Conservation (phyloP, 2,329 filamentous ascomycete genomes). For the Xylaria hypoxylon region DNA sequence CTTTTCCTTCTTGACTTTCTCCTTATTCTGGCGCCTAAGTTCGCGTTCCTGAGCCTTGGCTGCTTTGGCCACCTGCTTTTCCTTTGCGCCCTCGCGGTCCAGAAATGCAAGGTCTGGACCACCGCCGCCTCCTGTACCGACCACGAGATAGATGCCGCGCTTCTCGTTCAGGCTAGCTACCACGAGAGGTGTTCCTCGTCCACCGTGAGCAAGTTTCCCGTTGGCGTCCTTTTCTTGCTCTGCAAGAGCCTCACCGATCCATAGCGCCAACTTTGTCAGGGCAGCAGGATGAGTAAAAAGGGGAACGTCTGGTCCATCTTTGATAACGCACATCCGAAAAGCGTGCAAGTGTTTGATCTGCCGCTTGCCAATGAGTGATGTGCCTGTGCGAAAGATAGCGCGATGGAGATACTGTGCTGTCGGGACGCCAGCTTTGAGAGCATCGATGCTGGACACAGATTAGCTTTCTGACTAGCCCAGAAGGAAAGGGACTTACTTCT, state of each 20-base stretch:
- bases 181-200: slow-evolving; percentile 84
- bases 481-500: slow-evolving; percentile 64
- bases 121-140: slow-evolving; percentile 89
- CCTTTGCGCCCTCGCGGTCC: slow-evolving; percentile 74
- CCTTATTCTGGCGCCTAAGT: slow-evolving; percentile 66
- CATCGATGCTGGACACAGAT: slow-evolving; percentile 71
- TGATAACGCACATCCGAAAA: slow-evolving; percentile 95
- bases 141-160: slow-evolving; percentile 88
- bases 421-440: slow-evolving; percentile 79
- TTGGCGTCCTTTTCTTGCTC: slow-evolving; percentile 86
- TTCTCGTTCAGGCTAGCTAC: slow-evolving; percentile 90
- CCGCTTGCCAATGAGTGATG: slow-evolving; percentile 89
- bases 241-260: slow-evolving; percentile 91
- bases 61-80: slow-evolving; percentile 71
- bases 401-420: slow-evolving; percentile 90
- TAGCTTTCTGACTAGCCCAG: slow-evolving; percentile 31
- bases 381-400: slow-evolving; percentile 93
- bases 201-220: slow-evolving; percentile 75
- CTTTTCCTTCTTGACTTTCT: slow-evolving; percentile 71
- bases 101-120: slow-evolving; percentile 77
- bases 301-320: slow-evolving; percentile 90
- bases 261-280: slow-evolving; percentile 90
- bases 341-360: slow-evolving; percentile 93
- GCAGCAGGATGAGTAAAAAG: slow-evolving; percentile 94
- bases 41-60: slow-evolving; percentile 72